phyloP scores from a whole-genome alignment of 768 basidiomycete species.

The Lactifluus echinatus region DNA sequence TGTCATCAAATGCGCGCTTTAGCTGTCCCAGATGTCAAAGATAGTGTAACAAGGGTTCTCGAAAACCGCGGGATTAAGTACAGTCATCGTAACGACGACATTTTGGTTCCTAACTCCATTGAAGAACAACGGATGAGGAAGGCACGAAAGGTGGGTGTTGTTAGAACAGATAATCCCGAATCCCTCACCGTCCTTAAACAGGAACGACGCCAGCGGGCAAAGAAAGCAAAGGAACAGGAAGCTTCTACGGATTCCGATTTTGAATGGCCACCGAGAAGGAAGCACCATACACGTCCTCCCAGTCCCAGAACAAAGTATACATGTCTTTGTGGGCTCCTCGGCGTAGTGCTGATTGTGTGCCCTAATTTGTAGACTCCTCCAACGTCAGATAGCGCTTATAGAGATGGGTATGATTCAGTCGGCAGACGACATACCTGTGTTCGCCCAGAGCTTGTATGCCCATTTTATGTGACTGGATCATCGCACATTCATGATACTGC shows the following conservation, averaged over 20 bases:
- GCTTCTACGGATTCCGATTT: constrained; percentile 27
- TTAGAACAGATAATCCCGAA: not conserved
- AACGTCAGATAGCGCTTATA: constrained; percentile 52
- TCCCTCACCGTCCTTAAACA: constrained; percentile 4
- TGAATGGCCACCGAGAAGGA: constrained; percentile 59
- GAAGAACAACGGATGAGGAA: constrained; percentile 55
- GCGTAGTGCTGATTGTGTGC: not conserved
- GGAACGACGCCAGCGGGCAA: constrained; percentile 22
- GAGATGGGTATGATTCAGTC: constrained; percentile 50
- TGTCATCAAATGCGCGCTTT: not conserved
- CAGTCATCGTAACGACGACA: constrained; percentile 65
- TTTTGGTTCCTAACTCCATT: constrained; percentile 58
- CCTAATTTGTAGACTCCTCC: constrained; percentile 34
- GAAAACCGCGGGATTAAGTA: constrained; percentile 58
- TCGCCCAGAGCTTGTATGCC: constrained; percentile 61
- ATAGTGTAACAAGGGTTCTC: constrained; percentile 46
- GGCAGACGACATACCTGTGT: constrained; percentile 42
- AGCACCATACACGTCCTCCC: constrained; percentile 42
- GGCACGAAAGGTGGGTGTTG: constrained; percentile 38
- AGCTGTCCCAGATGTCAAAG: constrained; percentile 33
- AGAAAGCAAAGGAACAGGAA: constrained; percentile 20
- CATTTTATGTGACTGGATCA: not conserved
- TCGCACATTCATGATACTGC: not conserved
- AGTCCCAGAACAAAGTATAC: constrained; percentile 46
- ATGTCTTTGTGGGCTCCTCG: not conserved